A percentile compares a stretch with the other conserved stretches of the same genome.
Evolutionary conservation across 495 filamentous ascomycete species (phyloP).

Genomic region (Aspergillus biplanus): DNA sequence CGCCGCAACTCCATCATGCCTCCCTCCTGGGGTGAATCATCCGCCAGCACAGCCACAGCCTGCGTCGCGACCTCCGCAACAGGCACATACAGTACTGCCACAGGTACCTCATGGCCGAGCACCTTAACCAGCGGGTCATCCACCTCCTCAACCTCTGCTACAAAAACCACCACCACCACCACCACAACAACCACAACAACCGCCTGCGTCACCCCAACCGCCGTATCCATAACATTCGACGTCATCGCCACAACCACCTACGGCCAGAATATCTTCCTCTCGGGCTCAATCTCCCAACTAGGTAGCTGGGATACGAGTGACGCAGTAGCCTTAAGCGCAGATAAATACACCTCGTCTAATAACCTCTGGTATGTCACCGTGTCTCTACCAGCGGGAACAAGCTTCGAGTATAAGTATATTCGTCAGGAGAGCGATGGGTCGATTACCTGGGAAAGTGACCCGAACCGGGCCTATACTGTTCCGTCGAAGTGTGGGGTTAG

Average conservation of each 20-base stretch:
- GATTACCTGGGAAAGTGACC: slow-evolving; percentile 66
- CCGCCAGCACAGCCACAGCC: slow-evolving; percentile 53
- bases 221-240: slow-evolving; percentile 63
- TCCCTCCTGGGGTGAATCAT: slow-evolving; percentile 57
- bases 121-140: slow-evolving; percentile 13
- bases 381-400: slow-evolving; percentile 52
- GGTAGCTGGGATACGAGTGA: slow-evolving; percentile 58
- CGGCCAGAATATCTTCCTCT: slow-evolving; percentile 63
- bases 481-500: slow-evolving; percentile 49
- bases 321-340: slow-evolving; percentile 56
- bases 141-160: slow-evolving; percentile 31
- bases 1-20: slow-evolving; percentile 54
- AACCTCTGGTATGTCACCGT: slow-evolving; percentile 61
- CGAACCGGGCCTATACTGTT: slow-evolving; percentile 63
- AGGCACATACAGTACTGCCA: slow-evolving; percentile 63
- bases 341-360: slow-evolving; percentile 55
- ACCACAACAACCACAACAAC: slow-evolving; percentile 14
- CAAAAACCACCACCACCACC: slow-evolving; percentile 1
- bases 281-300: slow-evolving; percentile 56
- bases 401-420: slow-evolving; percentile 72
- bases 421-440: slow-evolving; percentile 54
- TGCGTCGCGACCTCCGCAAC: slow-evolving; percentile 51
- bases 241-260: slow-evolving; percentile 54
- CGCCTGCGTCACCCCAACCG: slow-evolving; percentile 45
- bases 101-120: slow-evolving; percentile 57